Conservation (phyloP, 129 eudicot genomes). For the Deinandra increscens region DNA sequence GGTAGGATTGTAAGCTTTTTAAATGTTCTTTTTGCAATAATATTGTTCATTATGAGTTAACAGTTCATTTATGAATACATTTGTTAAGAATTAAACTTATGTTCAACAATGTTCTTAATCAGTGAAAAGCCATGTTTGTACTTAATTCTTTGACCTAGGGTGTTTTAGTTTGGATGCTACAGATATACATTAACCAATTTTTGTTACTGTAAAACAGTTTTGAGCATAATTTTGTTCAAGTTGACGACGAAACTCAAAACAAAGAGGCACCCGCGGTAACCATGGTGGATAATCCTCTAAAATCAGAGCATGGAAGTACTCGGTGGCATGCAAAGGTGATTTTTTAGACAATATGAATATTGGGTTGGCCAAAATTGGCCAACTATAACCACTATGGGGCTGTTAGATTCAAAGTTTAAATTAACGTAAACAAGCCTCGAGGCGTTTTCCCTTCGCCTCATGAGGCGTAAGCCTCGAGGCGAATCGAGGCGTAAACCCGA, state of each 20-base stretch:
- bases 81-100: background rate
- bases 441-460: too few species aligned
- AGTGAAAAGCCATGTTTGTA: background rate
- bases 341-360: background rate
- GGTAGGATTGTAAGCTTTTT: background rate
- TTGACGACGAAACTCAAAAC: slow-evolving; percentile 39
- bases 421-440: too few species aligned
- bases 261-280: slow-evolving; percentile 34
- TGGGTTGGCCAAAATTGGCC: too few species aligned
- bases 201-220: slow-evolving; percentile 50
- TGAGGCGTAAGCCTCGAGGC: too few species aligned
- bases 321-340: slow-evolving; percentile 92
- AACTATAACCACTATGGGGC: background rate
- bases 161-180: slow-evolving; percentile 15
- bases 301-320: slow-evolving; percentile 38
- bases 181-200: slow-evolving; percentile 13
- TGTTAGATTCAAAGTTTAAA: too few species aligned
- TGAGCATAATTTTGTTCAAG: slow-evolving; percentile 91
- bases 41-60: background rate
- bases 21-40: background rate
- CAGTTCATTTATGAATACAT: slow-evolving; percentile 6
- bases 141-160: background rate
- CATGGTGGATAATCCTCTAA: slow-evolving; percentile 20
- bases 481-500: too few species aligned
- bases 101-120: slow-evolving; percentile 1